Base-by-base conservation (phyloP, 345 rosid genomes). In the Citrus inodora region DNA sequence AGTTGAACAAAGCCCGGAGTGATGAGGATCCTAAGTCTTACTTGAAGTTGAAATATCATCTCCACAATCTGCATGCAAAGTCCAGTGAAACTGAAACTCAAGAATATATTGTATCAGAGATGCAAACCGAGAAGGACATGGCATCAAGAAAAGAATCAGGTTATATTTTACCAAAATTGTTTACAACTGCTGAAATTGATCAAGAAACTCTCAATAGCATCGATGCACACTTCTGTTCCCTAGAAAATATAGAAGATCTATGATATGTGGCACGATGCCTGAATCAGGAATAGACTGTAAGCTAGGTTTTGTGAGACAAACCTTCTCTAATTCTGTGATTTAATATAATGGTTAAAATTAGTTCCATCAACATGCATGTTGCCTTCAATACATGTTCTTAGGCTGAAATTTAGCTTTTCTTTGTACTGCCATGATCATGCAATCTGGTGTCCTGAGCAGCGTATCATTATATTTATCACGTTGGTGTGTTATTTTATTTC, bases 21-120 rank as follows among this genome's bases (percentile, higher is more conserved):
- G 93, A 89, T 58, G 97, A 92, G 60, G 98, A 94, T 86, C 85
- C 94, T 67, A 90, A 88, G 71, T 87, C 92, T 73, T 94, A 93
- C 80, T 62, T 79, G 82, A 97, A 91, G 76, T 78, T 90, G 80
- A 91, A 87, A 83, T 74, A 91, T 68, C 90, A 89, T 82, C 86
- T 89, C 37, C 77, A 53, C 66, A 42, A 56, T 74, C 80, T 59
- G 17, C 80, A 30, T 11, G 11, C 46, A 7, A 42, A 63, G 59
- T 74, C 86, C 25, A 74, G 56, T 37, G 51, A 67, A 67, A 35
- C 80, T 25, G 87, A 80, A 80, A 71, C 73, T 9, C 72, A 80
- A 70, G 82, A 62, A 66, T 59, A 9, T 10, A 79, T 75, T 64
- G 37, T 60, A 55, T 78, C 75, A 6, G 56, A 67, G 48, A 80